phyloP scores from a whole-genome alignment of 129 eudicot species.

The Lactuca sativa region DNA sequence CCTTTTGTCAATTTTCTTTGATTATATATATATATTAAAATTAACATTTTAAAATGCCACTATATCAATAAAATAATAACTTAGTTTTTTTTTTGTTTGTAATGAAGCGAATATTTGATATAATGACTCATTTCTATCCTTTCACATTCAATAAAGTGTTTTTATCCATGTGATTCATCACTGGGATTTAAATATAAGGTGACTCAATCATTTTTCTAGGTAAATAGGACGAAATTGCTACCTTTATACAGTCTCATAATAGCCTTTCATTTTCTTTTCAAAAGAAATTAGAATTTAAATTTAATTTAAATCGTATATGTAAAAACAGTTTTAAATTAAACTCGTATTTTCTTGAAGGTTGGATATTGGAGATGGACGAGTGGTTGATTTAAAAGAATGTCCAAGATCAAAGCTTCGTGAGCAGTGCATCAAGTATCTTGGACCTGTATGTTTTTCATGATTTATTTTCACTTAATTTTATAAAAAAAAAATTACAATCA shows the following conservation, averaged over 20 bases:
- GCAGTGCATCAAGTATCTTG: conserved; percentile 92
- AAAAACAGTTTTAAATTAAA: not conserved
- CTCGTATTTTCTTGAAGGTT: conserved; percentile 45
- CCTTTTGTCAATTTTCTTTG: not conserved
- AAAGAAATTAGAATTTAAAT: not conserved
- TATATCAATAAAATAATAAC: too few species aligned
- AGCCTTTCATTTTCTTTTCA: not conserved
- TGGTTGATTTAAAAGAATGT: conserved; percentile 75
- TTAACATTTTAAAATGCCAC: not conserved
- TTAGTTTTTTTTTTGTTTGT: too few species aligned
- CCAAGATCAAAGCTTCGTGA: conserved; percentile 81
- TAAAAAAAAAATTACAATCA: not conserved
- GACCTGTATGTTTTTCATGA: conserved; percentile 65
- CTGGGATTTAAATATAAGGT: not conserved
- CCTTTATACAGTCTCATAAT: not conserved
- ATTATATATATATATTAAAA: too few species aligned
- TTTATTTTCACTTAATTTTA: conserved; percentile 2
- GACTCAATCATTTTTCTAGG: not conserved
- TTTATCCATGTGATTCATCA: not conserved
- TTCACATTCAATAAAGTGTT: not conserved
- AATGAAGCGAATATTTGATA: not conserved
- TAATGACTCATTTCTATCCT: not conserved
- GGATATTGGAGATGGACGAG: conserved; percentile 97
- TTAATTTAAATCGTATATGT: not conserved
- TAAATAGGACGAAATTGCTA: not conserved